Evolutionary conservation across 2,329 filamentous ascomycete species (phyloP).

Genomic region (Coniochaeta ligniaria): DNA sequence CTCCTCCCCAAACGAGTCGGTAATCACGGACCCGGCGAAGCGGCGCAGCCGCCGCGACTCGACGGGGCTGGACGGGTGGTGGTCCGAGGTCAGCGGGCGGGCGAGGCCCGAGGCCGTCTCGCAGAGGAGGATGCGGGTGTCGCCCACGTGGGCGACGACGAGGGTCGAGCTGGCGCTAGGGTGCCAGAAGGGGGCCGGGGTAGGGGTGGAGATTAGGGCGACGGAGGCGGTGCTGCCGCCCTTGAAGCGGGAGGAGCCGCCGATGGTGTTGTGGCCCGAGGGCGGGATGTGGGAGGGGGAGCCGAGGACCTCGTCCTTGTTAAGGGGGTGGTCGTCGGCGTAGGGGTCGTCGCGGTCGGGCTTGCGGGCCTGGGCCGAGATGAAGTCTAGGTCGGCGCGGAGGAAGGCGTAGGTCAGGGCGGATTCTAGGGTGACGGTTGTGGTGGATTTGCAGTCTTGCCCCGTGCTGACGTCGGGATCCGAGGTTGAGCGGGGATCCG

Average conservation of each 20-base stretch:
- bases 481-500: background rate
- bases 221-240: constrained; percentile 90
- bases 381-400: constrained; percentile 89
- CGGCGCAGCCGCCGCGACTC: constrained; percentile 79
- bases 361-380: constrained; percentile 80
- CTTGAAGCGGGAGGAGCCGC: constrained; percentile 73
- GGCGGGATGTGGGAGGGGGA: constrained; percentile 44
- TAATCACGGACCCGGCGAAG: constrained; percentile 76
- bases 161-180: constrained; percentile 78
- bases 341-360: constrained; percentile 65
- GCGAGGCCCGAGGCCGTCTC: constrained; percentile 76
- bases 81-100: constrained; percentile 78
- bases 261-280: constrained; percentile 53
- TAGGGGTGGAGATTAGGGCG: constrained; percentile 86
- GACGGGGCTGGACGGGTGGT: constrained; percentile 81
- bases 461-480: background rate
- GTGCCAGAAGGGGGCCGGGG: constrained; percentile 91
- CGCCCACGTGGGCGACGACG: constrained; percentile 83
- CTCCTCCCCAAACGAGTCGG: constrained; percentile 95
- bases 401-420: constrained; percentile 90
- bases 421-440: constrained; percentile 59
- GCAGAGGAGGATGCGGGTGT: constrained; percentile 86
- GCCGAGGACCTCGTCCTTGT: constrained; percentile 77
- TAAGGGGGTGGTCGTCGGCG: constrained; percentile 69
- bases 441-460: constrained; percentile 15